These are phyloP conservation scores for Aspergillus tamarii DNA, from an alignment of 2,329 filamentous ascomycete species.

Conservation along the genomic window DNA sequence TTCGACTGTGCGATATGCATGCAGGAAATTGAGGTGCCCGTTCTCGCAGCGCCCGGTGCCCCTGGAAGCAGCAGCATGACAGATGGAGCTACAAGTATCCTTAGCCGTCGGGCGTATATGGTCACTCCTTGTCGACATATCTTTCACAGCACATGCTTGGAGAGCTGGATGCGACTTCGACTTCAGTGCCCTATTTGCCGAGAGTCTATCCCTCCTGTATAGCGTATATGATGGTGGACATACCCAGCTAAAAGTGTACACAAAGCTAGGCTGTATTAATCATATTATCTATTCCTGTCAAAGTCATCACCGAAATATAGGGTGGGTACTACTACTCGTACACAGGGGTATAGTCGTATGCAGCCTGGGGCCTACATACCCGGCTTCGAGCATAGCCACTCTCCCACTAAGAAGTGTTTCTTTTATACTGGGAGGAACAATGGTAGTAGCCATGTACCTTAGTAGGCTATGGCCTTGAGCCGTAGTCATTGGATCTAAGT, in stretches of 20 bases:
- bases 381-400: background rate
- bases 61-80: constrained; percentile 50
- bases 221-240: constrained; percentile 26
- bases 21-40: constrained; percentile 85
- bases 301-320: background rate
- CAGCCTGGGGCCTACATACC: too few relatives aligned
- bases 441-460: background rate
- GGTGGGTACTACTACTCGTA: background rate
- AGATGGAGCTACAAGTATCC: constrained; percentile 61
- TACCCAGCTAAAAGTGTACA: background rate
- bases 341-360: background rate
- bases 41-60: constrained; percentile 60
- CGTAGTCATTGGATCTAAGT: background rate
- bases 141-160: constrained; percentile 87
- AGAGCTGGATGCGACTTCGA: constrained; percentile 94
- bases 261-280: background rate
- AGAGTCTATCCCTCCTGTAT: constrained; percentile 84
- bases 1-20: constrained; percentile 97
- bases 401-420: background rate
- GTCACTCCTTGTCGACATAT: constrained; percentile 96
- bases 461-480: background rate
- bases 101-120: constrained; percentile 88
- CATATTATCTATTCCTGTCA: background rate
- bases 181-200: constrained; percentile 95
- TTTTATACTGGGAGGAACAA: too few relatives aligned